Evolutionary conservation across 768 basidiomycete genomes (phyloP).

Genomic region (Xerocomellus amylosporus): DNA sequence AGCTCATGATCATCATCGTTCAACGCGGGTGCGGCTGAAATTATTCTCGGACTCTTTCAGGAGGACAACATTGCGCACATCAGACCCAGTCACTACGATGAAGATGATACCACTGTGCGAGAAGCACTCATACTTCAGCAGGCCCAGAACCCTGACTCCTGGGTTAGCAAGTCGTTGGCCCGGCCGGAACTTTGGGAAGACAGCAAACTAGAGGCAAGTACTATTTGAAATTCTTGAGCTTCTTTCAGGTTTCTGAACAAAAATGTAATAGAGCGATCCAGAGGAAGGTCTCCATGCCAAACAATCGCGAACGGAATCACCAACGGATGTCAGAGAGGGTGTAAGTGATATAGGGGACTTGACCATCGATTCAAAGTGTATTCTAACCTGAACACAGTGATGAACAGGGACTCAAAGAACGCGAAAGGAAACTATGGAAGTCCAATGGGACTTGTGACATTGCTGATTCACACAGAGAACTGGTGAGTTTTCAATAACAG

Average conservation of each 20-base stretch:
- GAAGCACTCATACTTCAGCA: background rate
- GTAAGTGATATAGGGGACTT: background rate
- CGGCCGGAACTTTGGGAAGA: background rate
- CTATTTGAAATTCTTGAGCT: background rate
- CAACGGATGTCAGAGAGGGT: background rate
- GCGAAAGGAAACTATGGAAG: background rate
- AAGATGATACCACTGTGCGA: background rate
- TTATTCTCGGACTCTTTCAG: background rate
- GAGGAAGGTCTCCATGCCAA: background rate
- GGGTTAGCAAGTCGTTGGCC: background rate
- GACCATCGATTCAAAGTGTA: background rate
- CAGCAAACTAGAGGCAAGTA: background rate
- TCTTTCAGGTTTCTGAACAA: background rate
- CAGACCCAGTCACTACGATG: too few relatives aligned
- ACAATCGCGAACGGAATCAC: background rate
- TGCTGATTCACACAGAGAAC: background rate
- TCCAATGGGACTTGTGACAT: background rate
- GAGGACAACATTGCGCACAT: too few relatives aligned
- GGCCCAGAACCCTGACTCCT: background rate
- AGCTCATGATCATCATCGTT: too few relatives aligned
- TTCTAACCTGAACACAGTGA: background rate
- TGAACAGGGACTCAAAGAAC: background rate
- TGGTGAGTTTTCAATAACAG: too few relatives aligned
- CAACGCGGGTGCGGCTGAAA: too few relatives aligned
- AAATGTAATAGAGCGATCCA: background rate